Evolutionary conservation across 345 rosid species (phyloP).

Genomic region (Eucalyptus grandis): DNA sequence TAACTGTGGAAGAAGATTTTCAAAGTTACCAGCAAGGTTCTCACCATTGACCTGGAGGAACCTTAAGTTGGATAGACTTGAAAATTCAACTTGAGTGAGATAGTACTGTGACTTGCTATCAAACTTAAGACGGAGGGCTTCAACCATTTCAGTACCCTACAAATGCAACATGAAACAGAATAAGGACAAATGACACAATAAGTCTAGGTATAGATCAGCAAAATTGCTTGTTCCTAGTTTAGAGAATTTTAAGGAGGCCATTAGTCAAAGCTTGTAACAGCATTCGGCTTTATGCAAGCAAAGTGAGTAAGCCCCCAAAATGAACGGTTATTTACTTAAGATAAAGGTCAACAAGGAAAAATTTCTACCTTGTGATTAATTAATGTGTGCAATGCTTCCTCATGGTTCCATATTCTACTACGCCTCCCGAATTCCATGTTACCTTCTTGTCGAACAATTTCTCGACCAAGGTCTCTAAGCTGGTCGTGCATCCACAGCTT

Average conservation of each 20-base stretch:
- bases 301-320: not conserved
- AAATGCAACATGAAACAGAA: not conserved
- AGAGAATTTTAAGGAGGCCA: not conserved
- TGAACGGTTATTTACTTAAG: not conserved
- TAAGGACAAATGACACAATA: not conserved
- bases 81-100: not conserved
- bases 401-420: conserved; percentile 1
- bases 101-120: conserved; percentile 1
- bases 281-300: not conserved
- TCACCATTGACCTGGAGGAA: conserved; percentile 1
- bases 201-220: not conserved
- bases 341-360: not conserved
- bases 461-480: conserved; percentile 2
- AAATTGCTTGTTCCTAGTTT: not conserved
- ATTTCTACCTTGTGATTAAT: not conserved
- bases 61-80: not conserved
- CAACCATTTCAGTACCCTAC: conserved; percentile 1
- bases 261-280: not conserved
- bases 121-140: conserved; percentile 5
- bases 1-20: not conserved
- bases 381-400: not conserved
- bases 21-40: conserved; percentile 1
- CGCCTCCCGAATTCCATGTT: not conserved
- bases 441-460: conserved; percentile 3
- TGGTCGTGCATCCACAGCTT: conserved; percentile 8